These are phyloP conservation scores for Parastagonospora avenae DNA, from an alignment of 2,329 filamentous ascomycete species.

Conservation along the genomic window DNA sequence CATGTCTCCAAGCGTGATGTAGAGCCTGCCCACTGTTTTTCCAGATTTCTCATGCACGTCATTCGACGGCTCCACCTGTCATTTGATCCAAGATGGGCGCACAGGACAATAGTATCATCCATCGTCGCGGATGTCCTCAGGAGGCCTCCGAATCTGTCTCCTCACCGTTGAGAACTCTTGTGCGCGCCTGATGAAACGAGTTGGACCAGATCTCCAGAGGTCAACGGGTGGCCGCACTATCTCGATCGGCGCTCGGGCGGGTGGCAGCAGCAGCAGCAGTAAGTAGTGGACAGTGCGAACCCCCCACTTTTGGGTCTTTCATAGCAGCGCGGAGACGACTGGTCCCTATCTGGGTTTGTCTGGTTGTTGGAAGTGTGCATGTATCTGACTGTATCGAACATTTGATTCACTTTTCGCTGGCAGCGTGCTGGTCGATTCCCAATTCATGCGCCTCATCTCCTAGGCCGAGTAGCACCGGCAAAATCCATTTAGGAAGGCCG, in stretches of 20 bases:
- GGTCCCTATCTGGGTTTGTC: not conserved
- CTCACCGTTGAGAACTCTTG: slow-evolving; percentile 7
- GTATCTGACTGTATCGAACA: not conserved
- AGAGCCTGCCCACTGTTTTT: slow-evolving; percentile 10
- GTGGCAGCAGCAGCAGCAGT: not conserved
- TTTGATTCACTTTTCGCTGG: not conserved
- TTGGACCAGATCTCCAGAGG: slow-evolving; percentile 1
- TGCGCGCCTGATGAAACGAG: slow-evolving; percentile 4
- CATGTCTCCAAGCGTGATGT: slow-evolving; percentile 2
- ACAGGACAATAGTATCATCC: slow-evolving; percentile 17
- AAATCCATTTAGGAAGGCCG: slow-evolving; percentile 15
- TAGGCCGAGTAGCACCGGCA: not conserved
- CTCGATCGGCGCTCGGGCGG: slow-evolving; percentile 12
- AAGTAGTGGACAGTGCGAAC: too few relatives aligned
- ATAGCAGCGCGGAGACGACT: not conserved
- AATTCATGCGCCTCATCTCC: not conserved
- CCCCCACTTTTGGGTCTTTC: too few relatives aligned
- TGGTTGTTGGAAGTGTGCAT: not conserved
- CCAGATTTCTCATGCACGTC: slow-evolving; percentile 14
- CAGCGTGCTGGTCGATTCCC: not conserved
- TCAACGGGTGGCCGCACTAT: slow-evolving; percentile 20
- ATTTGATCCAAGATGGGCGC: slow-evolving; percentile 5
- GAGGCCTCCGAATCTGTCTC: slow-evolving; percentile 7
- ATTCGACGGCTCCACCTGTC: slow-evolving; percentile 4
- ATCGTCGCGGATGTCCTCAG: not conserved